Conservation (phyloP, 495 filamentous ascomycete species). For the Penicillium argentinense region DNA sequence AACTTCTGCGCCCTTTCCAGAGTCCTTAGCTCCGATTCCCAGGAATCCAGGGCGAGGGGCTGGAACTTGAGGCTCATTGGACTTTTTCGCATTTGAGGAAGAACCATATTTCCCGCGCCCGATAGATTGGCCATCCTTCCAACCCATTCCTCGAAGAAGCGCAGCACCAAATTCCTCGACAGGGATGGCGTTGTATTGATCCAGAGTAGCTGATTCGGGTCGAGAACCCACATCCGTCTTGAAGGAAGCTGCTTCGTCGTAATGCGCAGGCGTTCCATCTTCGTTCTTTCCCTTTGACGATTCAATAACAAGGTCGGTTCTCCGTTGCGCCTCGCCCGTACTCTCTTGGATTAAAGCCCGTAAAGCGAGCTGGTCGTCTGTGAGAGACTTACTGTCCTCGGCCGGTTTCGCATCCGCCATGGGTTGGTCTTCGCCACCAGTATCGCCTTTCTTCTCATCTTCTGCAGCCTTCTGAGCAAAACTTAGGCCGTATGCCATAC, state of each 20-base stretch:
- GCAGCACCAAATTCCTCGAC: slow-evolving; percentile 94
- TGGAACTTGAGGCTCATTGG: slow-evolving; percentile 44
- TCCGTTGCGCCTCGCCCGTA: slow-evolving; percentile 46
- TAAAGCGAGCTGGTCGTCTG: slow-evolving; percentile 76
- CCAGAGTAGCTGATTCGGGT: slow-evolving; percentile 71
- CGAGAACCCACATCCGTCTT: slow-evolving; percentile 64
- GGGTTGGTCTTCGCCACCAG: slow-evolving; percentile 22
- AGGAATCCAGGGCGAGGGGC: slow-evolving; percentile 74
- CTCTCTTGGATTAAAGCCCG: slow-evolving; percentile 68
- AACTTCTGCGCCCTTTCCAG: slow-evolving; percentile 67
- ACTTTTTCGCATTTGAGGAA: slow-evolving; percentile 22
- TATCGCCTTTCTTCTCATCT: slow-evolving; percentile 18
- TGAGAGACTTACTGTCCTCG: slow-evolving; percentile 36
- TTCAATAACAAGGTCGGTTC: slow-evolving; percentile 62
- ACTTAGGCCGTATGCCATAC: slow-evolving; percentile 46
- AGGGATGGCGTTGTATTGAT: slow-evolving; percentile 83
- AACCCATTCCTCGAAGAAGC: slow-evolving; percentile 86
- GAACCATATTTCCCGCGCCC: slow-evolving; percentile 54
- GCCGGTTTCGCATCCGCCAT: slow-evolving; percentile 31
- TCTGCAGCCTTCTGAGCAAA: slow-evolving; percentile 34
- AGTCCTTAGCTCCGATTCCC: slow-evolving; percentile 77
- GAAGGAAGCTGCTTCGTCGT: slow-evolving; percentile 69
- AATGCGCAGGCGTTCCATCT: slow-evolving; percentile 25
- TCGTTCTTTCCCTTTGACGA: slow-evolving; percentile 27
- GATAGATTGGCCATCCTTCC: slow-evolving; percentile 80